phyloP scores from a whole-genome alignment of 305 asterid species.

The Fraxinus dipetala region DNA sequence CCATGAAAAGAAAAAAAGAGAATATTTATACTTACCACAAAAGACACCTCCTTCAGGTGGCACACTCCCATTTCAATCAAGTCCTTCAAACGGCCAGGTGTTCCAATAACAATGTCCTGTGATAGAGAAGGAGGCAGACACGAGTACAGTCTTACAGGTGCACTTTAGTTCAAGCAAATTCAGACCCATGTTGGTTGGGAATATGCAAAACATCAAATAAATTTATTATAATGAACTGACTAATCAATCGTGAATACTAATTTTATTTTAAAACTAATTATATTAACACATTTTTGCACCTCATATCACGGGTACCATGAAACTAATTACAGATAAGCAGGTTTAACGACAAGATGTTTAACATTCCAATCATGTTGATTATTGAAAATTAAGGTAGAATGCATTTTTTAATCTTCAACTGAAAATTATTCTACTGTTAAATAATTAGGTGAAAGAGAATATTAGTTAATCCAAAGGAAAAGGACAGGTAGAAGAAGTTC shows the following conservation, averaged over 20 bases:
- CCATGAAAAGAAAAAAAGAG: not conserved
- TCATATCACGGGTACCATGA: not conserved
- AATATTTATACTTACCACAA: constrained; percentile 61
- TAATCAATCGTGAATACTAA: not conserved
- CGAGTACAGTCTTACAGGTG: constrained; percentile 19
- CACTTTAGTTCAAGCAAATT: not conserved
- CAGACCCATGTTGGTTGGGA: not conserved
- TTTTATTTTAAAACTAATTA: not conserved
- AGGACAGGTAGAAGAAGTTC: not conserved
- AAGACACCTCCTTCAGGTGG: constrained; percentile 72
- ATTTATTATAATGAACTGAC: not conserved
- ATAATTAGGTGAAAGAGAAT: not conserved
- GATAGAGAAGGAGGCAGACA: constrained; percentile 15
- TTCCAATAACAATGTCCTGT: constrained; percentile 95
- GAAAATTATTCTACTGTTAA: not conserved
- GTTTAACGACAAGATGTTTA: not conserved
- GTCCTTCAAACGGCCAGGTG: constrained; percentile 95
- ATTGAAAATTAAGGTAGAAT: not conserved
- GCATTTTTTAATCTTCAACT: not conserved
- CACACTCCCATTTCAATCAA: constrained; percentile 88
- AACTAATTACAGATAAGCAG: not conserved
- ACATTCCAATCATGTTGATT: not conserved
- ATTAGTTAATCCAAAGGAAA: not conserved
- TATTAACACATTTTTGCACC: not conserved
- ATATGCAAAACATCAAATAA: not conserved